Base-by-base conservation (phyloP, 495 filamentous ascomycete species). In the Rostrohypoxylon terebratum region DNA sequence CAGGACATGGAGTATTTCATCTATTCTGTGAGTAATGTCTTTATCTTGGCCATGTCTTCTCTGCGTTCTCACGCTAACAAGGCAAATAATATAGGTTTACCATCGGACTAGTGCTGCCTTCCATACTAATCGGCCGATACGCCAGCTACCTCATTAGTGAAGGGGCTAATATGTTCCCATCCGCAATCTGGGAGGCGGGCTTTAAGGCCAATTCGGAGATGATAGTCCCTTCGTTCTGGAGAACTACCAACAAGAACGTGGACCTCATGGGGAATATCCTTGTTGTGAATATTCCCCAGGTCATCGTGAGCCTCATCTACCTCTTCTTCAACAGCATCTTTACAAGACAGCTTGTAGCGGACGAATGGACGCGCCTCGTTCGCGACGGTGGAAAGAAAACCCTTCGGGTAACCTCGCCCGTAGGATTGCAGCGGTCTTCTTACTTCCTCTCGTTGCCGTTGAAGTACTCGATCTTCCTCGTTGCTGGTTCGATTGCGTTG, bases 261-360 rank as follows among this genome's bases (percentile, higher is more conserved):
- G 34, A 38, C 11, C 34, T 38, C 6, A 38, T 38, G 9, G 34
- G 34, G 11, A 38, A 38, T 13, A 38, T 38, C 2, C 11, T 38
- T 13, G 34, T 38, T 38, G 34, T 9, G 9, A 38, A 38, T 9
- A 38, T 5, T 38, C 34, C 34, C 48, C 44, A 53, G 21, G 36
- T 51, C 16, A 45, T 45, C 6, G n/a, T 34, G 16, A 79, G 77
- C 42, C 59, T 79, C 7, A 67, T 73, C 20, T 28, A n/a, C 0
- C 69, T 78, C 16, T 66, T 65, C 4, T 50, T 77, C 34, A 38
- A 9, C 72, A 78, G 48, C 69, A 77, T 38, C 34, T 59, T 72
- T 28, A 73, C 75, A 33, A 59, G 38, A 33, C 7, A 42, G 16
- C 14, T 40, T 42, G 16, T 21, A 9, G 34, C 34, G 2, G 34